Evolutionary conservation across 768 basidiomycete genomes (phyloP), one percentile per base, ranked within the genome.

Genomic region (Pholiota molesta): DNA sequence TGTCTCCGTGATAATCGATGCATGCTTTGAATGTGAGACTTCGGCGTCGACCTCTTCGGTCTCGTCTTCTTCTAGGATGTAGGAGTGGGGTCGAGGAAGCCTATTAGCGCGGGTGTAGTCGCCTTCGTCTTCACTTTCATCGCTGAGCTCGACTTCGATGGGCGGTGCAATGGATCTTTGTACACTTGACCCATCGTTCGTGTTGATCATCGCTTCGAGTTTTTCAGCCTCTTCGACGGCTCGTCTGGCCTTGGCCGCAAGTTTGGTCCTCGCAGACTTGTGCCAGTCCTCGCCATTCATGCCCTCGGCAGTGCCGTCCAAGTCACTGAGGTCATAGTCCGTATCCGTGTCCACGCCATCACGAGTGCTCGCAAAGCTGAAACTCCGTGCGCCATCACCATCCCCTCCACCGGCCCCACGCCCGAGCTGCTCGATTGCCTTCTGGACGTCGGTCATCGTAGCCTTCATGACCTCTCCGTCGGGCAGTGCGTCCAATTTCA

Each of bases 401-500:
- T 89, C 86, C 19, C 77, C 78, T 64, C 81, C 81, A 13, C 64
- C 69, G 23, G 74, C 75, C 31, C 77, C 77, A 49, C 81, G 78
- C 8, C 89, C 91, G 26, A 95, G 87, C 68, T 95, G 92, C 62
- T 95, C 92, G 67, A 96, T 95, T 19, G 94, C 94, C 65, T 92
- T 79, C 73, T 97, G 92, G 6, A 97, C 92, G 60, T 96, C 94
- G 2, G 90, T 94, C 82, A 96, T 83, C 2, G 94, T 97, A 1
- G 89, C 92, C 40, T 86, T 85, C 91, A 97, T 94, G 60, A 91
- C 84, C 62, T 85, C 86, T 14, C 77, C 82, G 49, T 83, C 78
- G 45, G 77, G 75, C 42, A 69, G 66, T 9, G 67, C 49, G 31
- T 56, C 60, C 10, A 67, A 60, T n/a, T 67, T 63, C 28, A 69